Base-by-base conservation (phyloP, 371 early-diverging fungal genomes). In the Parasitella parasitica region DNA sequence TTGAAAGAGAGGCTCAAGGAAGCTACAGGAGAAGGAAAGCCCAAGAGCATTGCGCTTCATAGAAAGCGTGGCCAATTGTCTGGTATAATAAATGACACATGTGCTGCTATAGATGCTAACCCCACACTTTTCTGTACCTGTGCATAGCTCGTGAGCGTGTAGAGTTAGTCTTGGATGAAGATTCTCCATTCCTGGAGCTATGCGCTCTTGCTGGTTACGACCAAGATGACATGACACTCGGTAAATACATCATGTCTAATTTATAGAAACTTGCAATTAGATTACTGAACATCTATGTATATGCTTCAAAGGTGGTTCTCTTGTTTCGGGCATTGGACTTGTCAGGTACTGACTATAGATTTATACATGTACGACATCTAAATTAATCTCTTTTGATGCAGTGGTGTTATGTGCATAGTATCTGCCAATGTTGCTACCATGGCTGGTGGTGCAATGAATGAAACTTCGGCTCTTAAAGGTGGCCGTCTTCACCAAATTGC, bases 171-270 rank as follows among this genome's bases (percentile, higher is more conserved):
- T 73, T 91, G 7, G 91, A 91, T 63, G 85, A 85, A 53, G 90
- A 88, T 57, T 85, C 87, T 3, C 91, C 91, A n/a, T 90, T 88
- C 59, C 71, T 91, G 38, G 91, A 91, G 63, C 70, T 91, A 41
- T 83, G 87, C 46, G 81, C 88, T 6, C 71, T 91, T 16, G 89
- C 89, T 30, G 91, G 91, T 12, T 86, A 79, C 52, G 87, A 69
- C 11, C 89, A 89, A 69, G 88, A 90, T 15, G 89, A 84, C 43
- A 86, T 87, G 86, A 88, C 90, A 4, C 51, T 85, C 4, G 90
- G 76, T 70, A 74, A 53, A 32, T 54, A 20, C 1, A 24, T 24
- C n/a, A n/a, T n/a, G n/a, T n/a, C n/a, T n/a, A n/a, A n/a, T n/a
- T n/a, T n/a, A 13, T 12, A 3, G 4, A 24, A 22, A 12, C 22